phyloP scores from a whole-genome alignment of 1,139 yeast genomes.

The Pichia sp. region DNA sequence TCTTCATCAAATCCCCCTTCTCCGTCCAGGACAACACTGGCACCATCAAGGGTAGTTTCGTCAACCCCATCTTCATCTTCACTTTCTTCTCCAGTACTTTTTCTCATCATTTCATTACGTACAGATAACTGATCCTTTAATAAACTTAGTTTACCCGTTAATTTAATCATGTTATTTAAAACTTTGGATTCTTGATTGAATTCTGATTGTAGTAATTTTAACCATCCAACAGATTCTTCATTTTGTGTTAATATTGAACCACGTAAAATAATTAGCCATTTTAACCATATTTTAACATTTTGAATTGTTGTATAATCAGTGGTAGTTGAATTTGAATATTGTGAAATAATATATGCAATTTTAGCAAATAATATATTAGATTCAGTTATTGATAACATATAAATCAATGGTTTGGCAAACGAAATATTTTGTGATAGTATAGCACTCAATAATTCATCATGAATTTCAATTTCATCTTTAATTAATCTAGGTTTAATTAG shows the following conservation, averaged over 20 bases:
- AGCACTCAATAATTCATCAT: constrained; percentile 19
- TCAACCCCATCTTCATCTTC: constrained; percentile 24
- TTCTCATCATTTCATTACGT: constrained; percentile 38
- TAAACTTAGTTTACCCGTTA: constrained; percentile 76
- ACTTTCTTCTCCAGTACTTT: constrained; percentile 23
- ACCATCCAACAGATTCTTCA: constrained; percentile 30
- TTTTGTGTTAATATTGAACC: constrained; percentile 38
- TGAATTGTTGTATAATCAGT: constrained; percentile 32
- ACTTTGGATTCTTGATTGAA: constrained; percentile 29
- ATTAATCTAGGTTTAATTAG: constrained; percentile 9
- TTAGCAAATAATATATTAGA: constrained; percentile 32
- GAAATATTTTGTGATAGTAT: constrained; percentile 36
- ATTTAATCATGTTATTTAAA: constrained; percentile 69
- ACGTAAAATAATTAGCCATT: constrained; percentile 41
- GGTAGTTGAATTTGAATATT: constrained; percentile 2
- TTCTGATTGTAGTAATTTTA: constrained; percentile 31
- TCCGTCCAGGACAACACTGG: constrained; percentile 9
- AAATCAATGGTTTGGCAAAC: constrained; percentile 35
- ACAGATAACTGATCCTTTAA: constrained; percentile 64
- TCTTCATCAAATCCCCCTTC: constrained; percentile 22
- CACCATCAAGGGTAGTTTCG: constrained; percentile 1
- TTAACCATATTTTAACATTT: constrained; percentile 39
- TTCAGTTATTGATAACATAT: constrained; percentile 20
- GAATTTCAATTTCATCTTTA: constrained; percentile 25
- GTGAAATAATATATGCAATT: constrained; percentile 33